These are phyloP conservation scores for Evansstolkia leycettana DNA, from an alignment of 495 filamentous ascomycete species.

Conservation along the genomic window DNA sequence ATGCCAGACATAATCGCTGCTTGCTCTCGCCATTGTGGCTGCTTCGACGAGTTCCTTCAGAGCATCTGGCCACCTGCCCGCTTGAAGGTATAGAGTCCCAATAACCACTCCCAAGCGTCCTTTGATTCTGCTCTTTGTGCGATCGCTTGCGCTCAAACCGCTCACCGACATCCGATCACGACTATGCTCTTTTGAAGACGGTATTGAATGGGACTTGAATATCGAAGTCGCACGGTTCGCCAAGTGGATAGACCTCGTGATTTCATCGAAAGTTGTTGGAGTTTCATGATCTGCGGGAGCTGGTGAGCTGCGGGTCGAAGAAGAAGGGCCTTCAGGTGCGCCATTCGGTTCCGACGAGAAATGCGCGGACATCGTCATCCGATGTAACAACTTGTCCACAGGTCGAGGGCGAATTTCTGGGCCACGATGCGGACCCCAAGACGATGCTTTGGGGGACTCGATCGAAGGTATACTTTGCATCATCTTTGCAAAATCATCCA, in stretches of 20 bases:
- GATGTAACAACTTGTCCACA: constrained; percentile 35
- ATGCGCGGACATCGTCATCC: constrained; percentile 73
- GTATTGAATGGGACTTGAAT: constrained; percentile 20
- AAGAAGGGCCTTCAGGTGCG: constrained; percentile 40
- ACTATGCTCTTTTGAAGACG: constrained; percentile 38
- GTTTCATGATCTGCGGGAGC: constrained; percentile 39
- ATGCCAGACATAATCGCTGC: constrained; percentile 92
- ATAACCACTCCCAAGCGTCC: constrained; percentile 70
- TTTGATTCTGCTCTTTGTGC: constrained; percentile 70
- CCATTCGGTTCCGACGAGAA: constrained; percentile 39
- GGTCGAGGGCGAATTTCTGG: constrained; percentile 32
- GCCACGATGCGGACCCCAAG: constrained; percentile 33
- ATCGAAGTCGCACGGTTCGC: constrained; percentile 24
- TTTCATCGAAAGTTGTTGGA: constrained; percentile 63
- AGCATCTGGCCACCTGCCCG: constrained; percentile 83
- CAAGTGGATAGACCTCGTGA: constrained; percentile 38
- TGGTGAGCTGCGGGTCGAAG: constrained; percentile 31
- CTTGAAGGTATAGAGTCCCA: constrained; percentile 75
- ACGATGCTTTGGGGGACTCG: constrained; percentile 54
- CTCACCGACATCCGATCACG: constrained; percentile 74
- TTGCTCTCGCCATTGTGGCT: constrained; percentile 60
- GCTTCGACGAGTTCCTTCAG: constrained; percentile 75
- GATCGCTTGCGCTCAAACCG: constrained; percentile 71
- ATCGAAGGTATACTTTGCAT: constrained; percentile 69
- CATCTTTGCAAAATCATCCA: constrained; percentile 76